Conservation (phyloP, 768 basidiomycete species). For the Amanita muscaria region DNA sequence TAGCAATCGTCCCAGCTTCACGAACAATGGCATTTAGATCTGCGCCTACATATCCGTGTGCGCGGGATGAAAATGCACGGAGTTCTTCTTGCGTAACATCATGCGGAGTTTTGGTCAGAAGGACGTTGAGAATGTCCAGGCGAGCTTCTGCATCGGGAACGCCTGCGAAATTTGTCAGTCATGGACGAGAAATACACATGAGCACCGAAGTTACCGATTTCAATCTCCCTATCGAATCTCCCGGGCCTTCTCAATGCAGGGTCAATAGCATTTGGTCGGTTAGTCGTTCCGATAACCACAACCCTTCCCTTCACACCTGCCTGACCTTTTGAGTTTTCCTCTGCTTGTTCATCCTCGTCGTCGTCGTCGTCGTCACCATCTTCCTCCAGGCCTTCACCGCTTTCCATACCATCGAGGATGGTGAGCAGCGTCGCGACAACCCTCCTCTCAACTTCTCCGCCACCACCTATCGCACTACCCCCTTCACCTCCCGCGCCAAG, state of each 20-base stretch:
- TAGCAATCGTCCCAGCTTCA: conserved; percentile 85
- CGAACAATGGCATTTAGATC: conserved; percentile 89
- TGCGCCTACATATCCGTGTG: conserved; percentile 96
- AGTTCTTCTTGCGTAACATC: conserved; percentile 53
- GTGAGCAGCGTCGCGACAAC: conserved; percentile 95
- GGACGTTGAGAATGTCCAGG: conserved; percentile 76
- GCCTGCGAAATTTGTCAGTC: conserved; percentile 37
- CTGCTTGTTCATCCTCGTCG: not conserved
- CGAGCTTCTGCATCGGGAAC: conserved; percentile 85
- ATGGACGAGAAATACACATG: not conserved
- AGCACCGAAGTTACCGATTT: conserved; percentile 57
- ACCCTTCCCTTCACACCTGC: conserved; percentile 49
- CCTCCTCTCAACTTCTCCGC: conserved; percentile 88
- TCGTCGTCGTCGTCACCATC: conserved; percentile 5
- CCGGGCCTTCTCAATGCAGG: conserved; percentile 87
- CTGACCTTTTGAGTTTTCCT: not conserved
- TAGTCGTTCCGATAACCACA: conserved; percentile 94
- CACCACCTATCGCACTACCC: conserved; percentile 60
- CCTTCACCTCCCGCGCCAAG: conserved; percentile 22
- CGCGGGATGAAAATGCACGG: conserved; percentile 56
- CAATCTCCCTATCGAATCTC: conserved; percentile 90
- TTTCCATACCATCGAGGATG: conserved; percentile 85
- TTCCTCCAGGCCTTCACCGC: conserved; percentile 19
- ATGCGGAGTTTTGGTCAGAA: conserved; percentile 77
- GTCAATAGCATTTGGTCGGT: conserved; percentile 92